Evolutionary conservation across 2,329 filamentous ascomycete genomes (phyloP), one percentile per base, ranked within the genome.

Genomic region (Fusarium brachygibbosum): DNA sequence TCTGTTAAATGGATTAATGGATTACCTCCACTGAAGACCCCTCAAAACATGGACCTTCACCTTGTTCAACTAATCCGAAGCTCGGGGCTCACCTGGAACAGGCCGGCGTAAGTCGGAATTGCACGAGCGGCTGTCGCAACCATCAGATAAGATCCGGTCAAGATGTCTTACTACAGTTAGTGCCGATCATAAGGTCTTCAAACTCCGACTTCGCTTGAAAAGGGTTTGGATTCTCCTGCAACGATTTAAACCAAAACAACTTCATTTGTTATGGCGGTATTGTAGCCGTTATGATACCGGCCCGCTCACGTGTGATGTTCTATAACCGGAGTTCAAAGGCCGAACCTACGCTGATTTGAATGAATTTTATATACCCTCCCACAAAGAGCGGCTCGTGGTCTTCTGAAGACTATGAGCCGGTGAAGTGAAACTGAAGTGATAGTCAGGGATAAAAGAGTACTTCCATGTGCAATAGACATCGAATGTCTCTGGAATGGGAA

Each of bases 161-260:
- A 58, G 48, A 70, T 54, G 54, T 53, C 50, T 59, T 58, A 49
- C 35, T 37, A 14, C 21, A 61, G 14, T 38, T 63, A 51, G 40
- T 41, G 45, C 54, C 58, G 49, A 68, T 65, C 41, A 29, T 32
- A 65, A 65, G 51, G 59, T 57, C 52, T 62, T 59, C 45, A 59
- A 56, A 37, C 64, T 74, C 72, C 72, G 65, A 70, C 58, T 68
- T 75, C 63, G 74, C 71, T 73, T 58, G 56, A 25, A 35, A 45
- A 25, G n/a, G 45, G 63, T 68, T 63, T 40, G 52, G 53, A 68
- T 58, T 48, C 49, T 63, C 44, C 52, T 55, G 19, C 4, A n/a
- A 14, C 19, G 25, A 28, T 19, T 45, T 5, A 19, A 14, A 17
- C 5, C 11, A 29, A 13, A 14, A 31, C 40, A 3, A 3, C 31